phyloP scores from a whole-genome alignment of 495 filamentous ascomycete genomes.

The Achaetomiella virescens region DNA sequence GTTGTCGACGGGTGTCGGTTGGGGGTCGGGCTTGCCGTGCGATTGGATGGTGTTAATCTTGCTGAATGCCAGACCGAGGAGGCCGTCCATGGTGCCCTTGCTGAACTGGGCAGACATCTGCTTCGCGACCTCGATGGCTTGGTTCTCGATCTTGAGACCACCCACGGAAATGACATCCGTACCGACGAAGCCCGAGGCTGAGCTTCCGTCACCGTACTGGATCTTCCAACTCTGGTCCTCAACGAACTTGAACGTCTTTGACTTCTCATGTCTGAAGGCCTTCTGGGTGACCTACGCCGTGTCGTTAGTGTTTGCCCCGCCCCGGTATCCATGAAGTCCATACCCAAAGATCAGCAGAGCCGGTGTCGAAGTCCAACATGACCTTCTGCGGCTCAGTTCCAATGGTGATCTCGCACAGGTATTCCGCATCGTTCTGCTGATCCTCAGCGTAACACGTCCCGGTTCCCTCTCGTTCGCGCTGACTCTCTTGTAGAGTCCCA shows the following conservation, averaged over 20 bases:
- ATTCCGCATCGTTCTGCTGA: conserved; percentile 65
- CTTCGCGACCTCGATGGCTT: conserved; percentile 64
- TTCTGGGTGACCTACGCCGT: conserved; percentile 29
- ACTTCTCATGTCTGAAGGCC: conserved; percentile 55
- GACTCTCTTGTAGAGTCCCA: conserved; percentile 48
- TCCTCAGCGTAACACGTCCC: conserved; percentile 65
- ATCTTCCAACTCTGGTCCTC: conserved; percentile 58
- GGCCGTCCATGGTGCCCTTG: conserved; percentile 58
- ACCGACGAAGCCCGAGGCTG: conserved; percentile 64
- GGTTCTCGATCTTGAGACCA: conserved; percentile 59
- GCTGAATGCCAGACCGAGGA: conserved; percentile 66
- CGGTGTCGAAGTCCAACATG: conserved; percentile 70
- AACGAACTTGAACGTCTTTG: conserved; percentile 52
- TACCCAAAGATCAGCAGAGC: conserved; percentile 75
- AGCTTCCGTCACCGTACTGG: conserved; percentile 65
- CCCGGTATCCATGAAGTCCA: conserved; percentile 4
- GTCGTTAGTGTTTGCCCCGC: neutral
- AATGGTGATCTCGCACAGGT: conserved; percentile 60
- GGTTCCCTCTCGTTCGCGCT: conserved; percentile 19
- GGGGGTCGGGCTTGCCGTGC: conserved; percentile 41
- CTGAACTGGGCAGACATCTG: conserved; percentile 58
- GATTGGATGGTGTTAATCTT: conserved; percentile 61
- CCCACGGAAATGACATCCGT: conserved; percentile 64
- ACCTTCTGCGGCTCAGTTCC: conserved; percentile 64
- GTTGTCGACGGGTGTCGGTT: conserved; percentile 68